phyloP scores from a whole-genome alignment of 1,139 yeast genomes.

The Candida dubliniensis region DNA sequence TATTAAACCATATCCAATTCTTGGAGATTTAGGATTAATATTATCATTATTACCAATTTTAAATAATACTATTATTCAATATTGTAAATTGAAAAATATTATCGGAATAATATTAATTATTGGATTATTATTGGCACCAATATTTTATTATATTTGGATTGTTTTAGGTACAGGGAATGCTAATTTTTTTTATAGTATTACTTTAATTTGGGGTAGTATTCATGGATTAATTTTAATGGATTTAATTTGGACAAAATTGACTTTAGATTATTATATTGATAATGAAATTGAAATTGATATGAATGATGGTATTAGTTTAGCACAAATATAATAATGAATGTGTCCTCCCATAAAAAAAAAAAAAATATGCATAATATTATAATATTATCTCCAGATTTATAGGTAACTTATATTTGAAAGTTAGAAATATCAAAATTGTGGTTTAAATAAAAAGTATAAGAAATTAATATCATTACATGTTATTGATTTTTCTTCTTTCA shows the following conservation, averaged over 20 bases:
- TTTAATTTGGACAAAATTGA: constrained; percentile 77
- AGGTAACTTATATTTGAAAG: background rate
- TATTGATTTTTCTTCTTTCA: no score
- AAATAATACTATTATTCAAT: constrained; percentile 38
- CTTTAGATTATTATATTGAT: constrained; percentile 64
- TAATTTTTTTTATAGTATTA: constrained; percentile 92
- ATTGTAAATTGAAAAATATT: constrained; percentile 34
- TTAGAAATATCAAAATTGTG: no score
- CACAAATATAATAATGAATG: constrained; percentile 36
- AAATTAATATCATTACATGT: no score
- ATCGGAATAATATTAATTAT: constrained; percentile 41
- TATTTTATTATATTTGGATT: constrained; percentile 93
- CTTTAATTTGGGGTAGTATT: constrained; percentile 75
- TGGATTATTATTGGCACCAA: constrained; percentile 63
- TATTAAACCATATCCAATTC: constrained; percentile 82
- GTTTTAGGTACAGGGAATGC: constrained; percentile 93
- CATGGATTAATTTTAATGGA: constrained; percentile 72
- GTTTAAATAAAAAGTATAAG: no score
- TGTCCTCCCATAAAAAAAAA: no score
- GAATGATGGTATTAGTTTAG: constrained; percentile 30
- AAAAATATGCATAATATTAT: no score
- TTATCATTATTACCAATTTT: constrained; percentile 61
- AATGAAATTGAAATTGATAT: constrained; percentile 23
- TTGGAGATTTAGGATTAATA: constrained; percentile 80
- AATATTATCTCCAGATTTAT: background rate